Conservation (phyloP, 495 filamentous ascomycete species). For the Penicillium simplicissimum region DNA sequence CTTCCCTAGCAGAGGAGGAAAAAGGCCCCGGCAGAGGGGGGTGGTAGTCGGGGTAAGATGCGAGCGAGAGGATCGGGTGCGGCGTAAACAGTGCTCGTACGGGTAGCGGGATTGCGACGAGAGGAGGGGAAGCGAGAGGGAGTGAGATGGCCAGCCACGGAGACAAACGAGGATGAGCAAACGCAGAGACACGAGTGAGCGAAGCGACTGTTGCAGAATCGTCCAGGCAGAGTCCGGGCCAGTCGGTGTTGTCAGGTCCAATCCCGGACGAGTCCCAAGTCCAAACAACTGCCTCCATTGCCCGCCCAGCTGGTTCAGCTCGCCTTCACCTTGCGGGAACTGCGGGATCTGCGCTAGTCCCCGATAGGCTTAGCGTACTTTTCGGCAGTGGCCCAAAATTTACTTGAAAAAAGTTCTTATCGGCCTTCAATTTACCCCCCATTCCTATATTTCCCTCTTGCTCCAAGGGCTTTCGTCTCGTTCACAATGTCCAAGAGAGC, state of each 20-base stretch:
- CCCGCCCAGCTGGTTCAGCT: conserved; percentile 24
- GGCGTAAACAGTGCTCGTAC: conserved; percentile 11
- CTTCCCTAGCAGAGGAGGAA: background rate
- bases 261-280: background rate
- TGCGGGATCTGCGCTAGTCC: conserved; percentile 43
- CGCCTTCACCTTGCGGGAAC: conserved; percentile 24
- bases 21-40: background rate
- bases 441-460: conserved; percentile 12
- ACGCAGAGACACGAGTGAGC: conserved; percentile 10
- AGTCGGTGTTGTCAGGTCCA: conserved; percentile 3
- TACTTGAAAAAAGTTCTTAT: conserved; percentile 42
- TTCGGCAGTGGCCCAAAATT: conserved; percentile 30
- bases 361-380: conserved; percentile 40
- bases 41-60: background rate
- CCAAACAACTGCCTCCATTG: background rate
- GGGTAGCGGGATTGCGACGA: conserved; percentile 3
- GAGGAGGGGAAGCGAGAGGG: conserved; percentile 1
- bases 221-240: background rate
- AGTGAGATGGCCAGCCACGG: conserved; percentile 1
- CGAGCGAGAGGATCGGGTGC: conserved; percentile 2
- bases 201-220: conserved; percentile 4
- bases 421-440: conserved; percentile 16
- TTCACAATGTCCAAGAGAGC: conserved; percentile 69
- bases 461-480: conserved; percentile 5
- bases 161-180: conserved; percentile 10